Percentiles rank a stretch among this genome's conserved stretches.
Conservation (phyloP, 768 basidiomycete species). For the Megacollybia marginata region DNA sequence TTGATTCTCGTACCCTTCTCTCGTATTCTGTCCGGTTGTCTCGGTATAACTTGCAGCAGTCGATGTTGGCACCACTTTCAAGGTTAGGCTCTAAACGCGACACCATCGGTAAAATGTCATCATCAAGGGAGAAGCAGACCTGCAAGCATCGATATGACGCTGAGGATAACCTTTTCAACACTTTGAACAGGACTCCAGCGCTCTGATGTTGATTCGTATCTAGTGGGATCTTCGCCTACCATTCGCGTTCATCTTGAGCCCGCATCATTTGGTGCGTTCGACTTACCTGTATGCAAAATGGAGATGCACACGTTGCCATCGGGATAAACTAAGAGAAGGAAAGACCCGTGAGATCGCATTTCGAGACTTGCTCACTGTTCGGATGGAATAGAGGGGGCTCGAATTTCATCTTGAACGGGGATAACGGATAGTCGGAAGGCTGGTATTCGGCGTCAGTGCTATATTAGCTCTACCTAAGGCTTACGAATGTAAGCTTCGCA, state of each 20-base stretch:
- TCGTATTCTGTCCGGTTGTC: conserved; percentile 89
- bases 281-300: conserved; percentile 68
- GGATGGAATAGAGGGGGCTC: conserved; percentile 97
- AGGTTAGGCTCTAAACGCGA: conserved; percentile 77
- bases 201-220: conserved; percentile 93
- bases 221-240: conserved; percentile 84
- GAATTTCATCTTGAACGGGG: conserved; percentile 99
- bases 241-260: too few relatives aligned
- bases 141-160: conserved; percentile 96
- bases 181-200: conserved; percentile 99
- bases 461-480: conserved; percentile 20
- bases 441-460: conserved; percentile 16
- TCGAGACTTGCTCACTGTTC: conserved; percentile 61
- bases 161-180: conserved; percentile 93
- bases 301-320: conserved; percentile 98
- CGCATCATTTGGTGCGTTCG: too few relatives aligned
- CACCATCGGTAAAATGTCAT: neutral
- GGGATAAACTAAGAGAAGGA: conserved; percentile 64
- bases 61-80: conserved; percentile 95
- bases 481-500: conserved; percentile 86
- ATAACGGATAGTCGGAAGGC: conserved; percentile 93
- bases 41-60: conserved; percentile 94
- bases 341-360: conserved; percentile 6
- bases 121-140: conserved; percentile 33
- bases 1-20: conserved; percentile 72